Percentiles rank a stretch among this genome's conserved stretches.
Conservation (phyloP, 768 basidiomycete species). For the Leccinum incarnatum region DNA sequence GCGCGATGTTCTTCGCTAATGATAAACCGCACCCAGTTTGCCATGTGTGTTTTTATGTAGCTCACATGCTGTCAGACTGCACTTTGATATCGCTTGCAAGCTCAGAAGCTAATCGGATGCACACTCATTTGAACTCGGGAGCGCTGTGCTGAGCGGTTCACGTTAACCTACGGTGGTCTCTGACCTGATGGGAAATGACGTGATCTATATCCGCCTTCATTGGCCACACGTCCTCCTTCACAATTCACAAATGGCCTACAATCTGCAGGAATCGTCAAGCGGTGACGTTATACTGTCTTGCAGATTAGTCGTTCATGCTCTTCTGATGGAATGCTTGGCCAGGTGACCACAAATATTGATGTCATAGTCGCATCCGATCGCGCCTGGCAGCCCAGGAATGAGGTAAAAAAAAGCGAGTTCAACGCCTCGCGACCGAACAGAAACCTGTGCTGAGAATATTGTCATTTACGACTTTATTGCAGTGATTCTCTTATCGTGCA, state of each 20-base stretch:
- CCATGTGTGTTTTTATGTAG: background rate
- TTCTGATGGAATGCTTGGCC: background rate
- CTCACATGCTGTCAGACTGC: background rate
- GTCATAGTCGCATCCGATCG: background rate
- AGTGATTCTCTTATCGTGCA: background rate
- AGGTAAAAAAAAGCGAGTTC: constrained; percentile 8
- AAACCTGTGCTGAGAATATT: background rate
- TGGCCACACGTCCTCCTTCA: background rate
- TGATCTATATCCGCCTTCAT: background rate
- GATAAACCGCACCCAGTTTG: background rate
- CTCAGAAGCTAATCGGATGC: background rate
- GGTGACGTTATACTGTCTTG: background rate
- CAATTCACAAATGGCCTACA: background rate
- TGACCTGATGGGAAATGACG: background rate
- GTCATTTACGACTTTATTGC: background rate
- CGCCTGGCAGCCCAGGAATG: background rate
- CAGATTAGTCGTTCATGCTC: background rate
- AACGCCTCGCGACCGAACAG: background rate
- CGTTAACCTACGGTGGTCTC: background rate
- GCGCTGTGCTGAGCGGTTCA: background rate
- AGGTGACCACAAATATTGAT: background rate
- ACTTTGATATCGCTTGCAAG: background rate
- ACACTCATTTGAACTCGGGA: background rate
- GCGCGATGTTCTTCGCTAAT: background rate
- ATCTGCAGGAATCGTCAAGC: background rate